Percentiles rank a stretch among this genome's conserved stretches.
Evolutionary conservation across 306 rosid species (phyloP).

Genomic region (Trichosanthes truncata): DNA sequence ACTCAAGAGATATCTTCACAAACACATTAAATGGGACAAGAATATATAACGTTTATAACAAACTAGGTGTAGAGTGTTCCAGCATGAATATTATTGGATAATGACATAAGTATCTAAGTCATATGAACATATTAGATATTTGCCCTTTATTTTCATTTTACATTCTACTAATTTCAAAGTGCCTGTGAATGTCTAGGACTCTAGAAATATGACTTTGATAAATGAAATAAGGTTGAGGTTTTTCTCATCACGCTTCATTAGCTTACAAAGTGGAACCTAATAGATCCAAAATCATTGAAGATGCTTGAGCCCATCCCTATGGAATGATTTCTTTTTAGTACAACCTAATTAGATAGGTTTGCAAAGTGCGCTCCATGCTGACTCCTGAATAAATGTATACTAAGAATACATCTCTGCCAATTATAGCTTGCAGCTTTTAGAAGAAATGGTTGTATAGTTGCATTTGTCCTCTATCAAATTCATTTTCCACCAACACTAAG

Average conservation of each 20-base stretch:
- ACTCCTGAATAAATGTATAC: too few relatives aligned
- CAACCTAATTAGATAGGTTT: background rate
- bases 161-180: background rate
- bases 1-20: background rate
- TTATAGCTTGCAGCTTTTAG: too few relatives aligned
- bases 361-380: too few relatives aligned
- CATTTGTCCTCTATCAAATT: too few relatives aligned
- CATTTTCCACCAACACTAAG: too few relatives aligned
- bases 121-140: background rate
- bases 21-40: background rate
- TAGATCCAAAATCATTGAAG: background rate
- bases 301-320: background rate
- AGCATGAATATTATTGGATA: background rate
- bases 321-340: background rate
- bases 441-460: too few relatives aligned
- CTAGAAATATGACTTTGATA: too few relatives aligned
- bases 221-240: too few relatives aligned
- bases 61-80: background rate
- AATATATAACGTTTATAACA: background rate
- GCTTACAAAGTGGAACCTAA: background rate
- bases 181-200: background rate
- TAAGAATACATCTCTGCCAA: too few relatives aligned
- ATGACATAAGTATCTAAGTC: background rate
- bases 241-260: too few relatives aligned
- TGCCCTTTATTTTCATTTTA: background rate